phyloP scores from a whole-genome alignment of 2,329 filamentous ascomycete species.

The Cladorrhinum sp. region DNA sequence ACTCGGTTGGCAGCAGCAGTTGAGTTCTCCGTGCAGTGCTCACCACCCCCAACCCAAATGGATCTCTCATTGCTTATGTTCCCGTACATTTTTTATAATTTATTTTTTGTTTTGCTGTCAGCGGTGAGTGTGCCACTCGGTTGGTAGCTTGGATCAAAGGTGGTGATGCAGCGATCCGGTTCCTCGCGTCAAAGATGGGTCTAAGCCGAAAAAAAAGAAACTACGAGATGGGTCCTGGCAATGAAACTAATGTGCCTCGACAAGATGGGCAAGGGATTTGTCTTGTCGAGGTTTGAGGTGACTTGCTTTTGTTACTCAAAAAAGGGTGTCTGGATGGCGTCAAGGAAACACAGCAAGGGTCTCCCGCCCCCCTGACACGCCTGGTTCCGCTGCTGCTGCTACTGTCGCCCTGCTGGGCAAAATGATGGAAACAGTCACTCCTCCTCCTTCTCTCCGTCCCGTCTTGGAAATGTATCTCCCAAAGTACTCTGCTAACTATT shows the following conservation, averaged over 20 bases:
- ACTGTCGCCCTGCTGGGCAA: neutral
- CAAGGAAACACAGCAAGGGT: neutral
- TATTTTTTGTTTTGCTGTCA: neutral
- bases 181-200: neutral
- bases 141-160: neutral
- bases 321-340: neutral
- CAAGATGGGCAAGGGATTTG: conserved; percentile 1
- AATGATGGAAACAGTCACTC: neutral
- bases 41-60: neutral
- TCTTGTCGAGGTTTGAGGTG: conserved; percentile 1
- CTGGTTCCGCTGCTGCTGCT: neutral
- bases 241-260: conserved; percentile 6
- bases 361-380: neutral
- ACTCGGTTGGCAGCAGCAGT: neutral
- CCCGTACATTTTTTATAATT: too few relatives aligned
- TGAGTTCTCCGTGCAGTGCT: too few relatives aligned
- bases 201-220: neutral
- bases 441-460: neutral
- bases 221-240: neutral
- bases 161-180: neutral
- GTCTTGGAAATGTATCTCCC: neutral
- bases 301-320: neutral
- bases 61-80: neutral
- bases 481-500: neutral
- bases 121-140: neutral